Evolutionary conservation across 331 rosid genomes (phyloP).

Genomic region (Rosa hybrid): DNA sequence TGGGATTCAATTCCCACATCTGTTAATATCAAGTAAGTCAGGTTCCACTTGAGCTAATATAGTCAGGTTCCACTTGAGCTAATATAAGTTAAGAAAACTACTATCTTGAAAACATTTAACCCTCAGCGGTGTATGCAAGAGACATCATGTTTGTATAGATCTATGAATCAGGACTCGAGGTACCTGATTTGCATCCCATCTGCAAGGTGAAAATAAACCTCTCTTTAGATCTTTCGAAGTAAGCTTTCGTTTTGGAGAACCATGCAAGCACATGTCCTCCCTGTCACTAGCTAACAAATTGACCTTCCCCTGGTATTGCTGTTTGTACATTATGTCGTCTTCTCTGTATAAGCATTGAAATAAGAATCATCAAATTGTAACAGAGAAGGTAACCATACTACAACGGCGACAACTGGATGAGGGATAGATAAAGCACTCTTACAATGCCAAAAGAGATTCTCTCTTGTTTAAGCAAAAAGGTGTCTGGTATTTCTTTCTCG

Average conservation of each 20-base stretch:
- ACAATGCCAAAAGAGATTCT: slow-evolving; percentile 56
- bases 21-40: slow-evolving; percentile 38
- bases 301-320: slow-evolving; percentile 57
- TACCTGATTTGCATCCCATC: slow-evolving; percentile 79
- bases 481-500: slow-evolving; percentile 32
- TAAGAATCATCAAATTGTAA: slow-evolving; percentile 15
- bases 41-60: slow-evolving; percentile 24
- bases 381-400: background rate
- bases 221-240: slow-evolving; percentile 60
- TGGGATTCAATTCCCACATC: slow-evolving; percentile 77
- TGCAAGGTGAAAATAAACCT: slow-evolving; percentile 72
- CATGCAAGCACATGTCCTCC: slow-evolving; percentile 66
- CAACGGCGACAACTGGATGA: slow-evolving; percentile 14
- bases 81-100: background rate
- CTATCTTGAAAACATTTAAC: background rate
- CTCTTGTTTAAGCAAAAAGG: slow-evolving; percentile 76
- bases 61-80: slow-evolving; percentile 35
- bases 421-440: slow-evolving; percentile 37
- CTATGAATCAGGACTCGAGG: background rate
- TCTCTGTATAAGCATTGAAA: slow-evolving; percentile 41
- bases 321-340: slow-evolving; percentile 36
- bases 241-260: slow-evolving; percentile 61
- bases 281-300: slow-evolving; percentile 47
- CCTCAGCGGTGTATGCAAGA: background rate
- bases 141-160: background rate